Base-by-base conservation (phyloP, 2,329 filamentous ascomycete genomes). In the Cryphonectria naterciae region DNA sequence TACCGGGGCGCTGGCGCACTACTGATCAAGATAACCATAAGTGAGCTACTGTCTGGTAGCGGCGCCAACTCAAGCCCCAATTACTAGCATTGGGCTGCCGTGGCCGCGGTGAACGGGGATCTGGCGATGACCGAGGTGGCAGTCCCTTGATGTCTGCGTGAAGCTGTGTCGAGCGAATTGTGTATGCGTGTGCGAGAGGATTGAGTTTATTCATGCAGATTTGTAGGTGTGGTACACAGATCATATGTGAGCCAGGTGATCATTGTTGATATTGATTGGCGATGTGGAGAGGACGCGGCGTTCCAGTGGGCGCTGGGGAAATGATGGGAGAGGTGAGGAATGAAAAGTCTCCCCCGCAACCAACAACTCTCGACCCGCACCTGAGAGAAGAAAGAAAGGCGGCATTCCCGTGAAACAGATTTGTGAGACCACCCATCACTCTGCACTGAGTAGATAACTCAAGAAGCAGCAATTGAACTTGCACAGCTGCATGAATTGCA, bases 391-490 rank as follows among this genome's bases (percentile, higher is more conserved):
- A 37, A 65, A 37, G 58, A 49, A 56, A 37, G 46, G 58, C 69
- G 65, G 67, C 58, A 70, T 68, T 54, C 63, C 43, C 69, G 61
- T 70, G 69, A 68, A 68, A 70, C 60, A 64, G 43, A 43, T 49
- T 63, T 68, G 37, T 67, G 54, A 49, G 63, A 65, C 63, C 13
- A 13, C 17, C 63, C 7, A 13, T 15, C 46, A 49, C 46, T n/a
- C 56, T 35, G 25, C 41, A 39, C 22, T 22, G 25, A 28, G 11
- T 52, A 46, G 22, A 28, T 22, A 25, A 15, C 25, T 37, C 41
- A 25, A 37, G 10, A 19, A 39, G 58, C 25, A 28, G 60, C 43
- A 52, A 15, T 41, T 17, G 37, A 52, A 6, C 11, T 11, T 43
- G 15, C 37, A 25, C 25, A 22, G 63, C n/a, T 52, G 28, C 41